Conservation (phyloP, 495 filamentous ascomycete genomes). For the Xylaria sp. region DNA sequence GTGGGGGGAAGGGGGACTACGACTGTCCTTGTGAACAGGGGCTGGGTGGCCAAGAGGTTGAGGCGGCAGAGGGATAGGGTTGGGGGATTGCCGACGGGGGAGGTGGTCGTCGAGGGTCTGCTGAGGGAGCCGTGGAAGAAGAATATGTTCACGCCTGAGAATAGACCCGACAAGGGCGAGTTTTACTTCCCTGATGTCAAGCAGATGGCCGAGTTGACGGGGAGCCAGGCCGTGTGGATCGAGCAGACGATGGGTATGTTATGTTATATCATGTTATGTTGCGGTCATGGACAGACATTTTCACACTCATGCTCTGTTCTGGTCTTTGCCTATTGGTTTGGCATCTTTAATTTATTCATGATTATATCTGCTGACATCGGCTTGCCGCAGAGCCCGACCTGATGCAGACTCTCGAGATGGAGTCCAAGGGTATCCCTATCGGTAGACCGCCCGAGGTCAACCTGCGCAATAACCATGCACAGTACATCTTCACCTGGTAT, state of each 20-base stretch:
- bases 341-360: slow-evolving; percentile 25
- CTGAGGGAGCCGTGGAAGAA: slow-evolving; percentile 91
- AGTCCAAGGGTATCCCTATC: slow-evolving; percentile 86
- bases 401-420: slow-evolving; percentile 70
- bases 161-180: slow-evolving; percentile 77
- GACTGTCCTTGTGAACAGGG: slow-evolving; percentile 83
- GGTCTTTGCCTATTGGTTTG: background rate
- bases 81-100: slow-evolving; percentile 66
- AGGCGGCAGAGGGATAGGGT: slow-evolving; percentile 66
- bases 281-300: background rate
- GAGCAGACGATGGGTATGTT: slow-evolving; percentile 90
- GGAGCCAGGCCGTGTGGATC: slow-evolving; percentile 89
- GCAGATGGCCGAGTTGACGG: slow-evolving; percentile 88
- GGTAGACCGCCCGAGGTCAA: slow-evolving; percentile 92
- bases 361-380: slow-evolving; percentile 24
- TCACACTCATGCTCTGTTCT: background rate
- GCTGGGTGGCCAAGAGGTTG: slow-evolving; percentile 83
- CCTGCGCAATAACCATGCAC: slow-evolving; percentile 92
- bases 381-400: slow-evolving; percentile 72
- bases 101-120: slow-evolving; percentile 81
- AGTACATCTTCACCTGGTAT: slow-evolving; percentile 99
- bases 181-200: slow-evolving; percentile 95
- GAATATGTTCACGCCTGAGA: slow-evolving; percentile 96
- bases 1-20: slow-evolving; percentile 43
- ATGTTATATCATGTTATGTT: background rate